Conservation (phyloP, 805 yeast species). For the Candida parachauliodes region DNA sequence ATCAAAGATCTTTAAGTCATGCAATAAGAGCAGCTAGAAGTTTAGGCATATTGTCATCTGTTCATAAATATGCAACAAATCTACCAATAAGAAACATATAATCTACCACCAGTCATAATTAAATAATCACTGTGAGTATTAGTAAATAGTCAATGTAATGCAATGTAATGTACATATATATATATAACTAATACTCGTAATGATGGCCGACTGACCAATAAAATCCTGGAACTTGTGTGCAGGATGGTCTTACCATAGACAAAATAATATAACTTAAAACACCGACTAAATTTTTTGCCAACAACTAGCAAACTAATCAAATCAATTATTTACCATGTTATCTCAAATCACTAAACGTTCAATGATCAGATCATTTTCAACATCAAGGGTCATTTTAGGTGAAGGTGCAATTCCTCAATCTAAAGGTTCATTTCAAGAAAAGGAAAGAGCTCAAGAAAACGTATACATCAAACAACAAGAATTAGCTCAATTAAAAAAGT, state of each 20-base stretch:
- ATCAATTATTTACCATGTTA: constrained; percentile 18
- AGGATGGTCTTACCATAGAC: no score
- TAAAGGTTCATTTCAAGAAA: constrained; percentile 51
- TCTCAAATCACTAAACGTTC: constrained; percentile 17
- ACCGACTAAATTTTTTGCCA: no score
- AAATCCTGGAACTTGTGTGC: not conserved
- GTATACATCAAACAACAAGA: constrained; percentile 83
- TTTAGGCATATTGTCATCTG: constrained; percentile 72
- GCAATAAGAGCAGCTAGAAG: constrained; percentile 80
- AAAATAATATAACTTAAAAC: no score
- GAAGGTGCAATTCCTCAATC: constrained; percentile 22
- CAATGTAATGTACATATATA: no score
- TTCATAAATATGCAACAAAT: constrained; percentile 57
- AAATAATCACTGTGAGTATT: no score
- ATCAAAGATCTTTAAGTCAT: constrained; percentile 68
- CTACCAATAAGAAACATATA: constrained; percentile 39
- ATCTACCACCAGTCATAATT: constrained; percentile 1
- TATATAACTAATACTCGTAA: not conserved
- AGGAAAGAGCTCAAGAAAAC: constrained; percentile 92
- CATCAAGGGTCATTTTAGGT: constrained; percentile 22
- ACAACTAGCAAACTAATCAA: no score
- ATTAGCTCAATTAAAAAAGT: constrained; percentile 75
- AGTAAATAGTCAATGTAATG: no score
- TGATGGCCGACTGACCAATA: not conserved
- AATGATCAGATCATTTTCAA: constrained; percentile 29